Base-by-base conservation (phyloP, 2,329 filamentous ascomycete genomes). In the Colletotrichum endophyticum region DNA sequence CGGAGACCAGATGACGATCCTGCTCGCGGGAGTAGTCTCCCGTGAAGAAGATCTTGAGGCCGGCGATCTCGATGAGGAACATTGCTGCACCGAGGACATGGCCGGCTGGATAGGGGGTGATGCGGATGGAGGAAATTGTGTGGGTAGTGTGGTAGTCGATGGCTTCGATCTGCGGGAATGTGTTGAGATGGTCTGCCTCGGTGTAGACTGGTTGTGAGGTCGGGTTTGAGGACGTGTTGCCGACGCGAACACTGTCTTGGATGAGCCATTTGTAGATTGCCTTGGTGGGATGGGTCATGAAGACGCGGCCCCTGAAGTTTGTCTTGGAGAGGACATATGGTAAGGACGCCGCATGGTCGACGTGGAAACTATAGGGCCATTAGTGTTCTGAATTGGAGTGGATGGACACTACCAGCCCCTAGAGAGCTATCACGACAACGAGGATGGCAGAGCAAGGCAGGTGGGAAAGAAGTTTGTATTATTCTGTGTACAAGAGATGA, bases 221-320 rank as follows among this genome's bases (percentile, higher is more conserved):
- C 70, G 89, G 87, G 79, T 92, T 91, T 12, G 91, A 92, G 3
- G 91, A 92, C 6, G 91, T 93, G 82, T 93, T 94, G 83, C 94
- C 94, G 34, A 99, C 96, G 75, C 97, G 94, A 61, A 99, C 95
- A 79, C 96, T 98, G 86, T 99, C 97, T 85, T 98, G 96, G 78
- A 99, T 98, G 68, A 99, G 92, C 96, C 97, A 99, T 87, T 99
- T 99, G 91, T 99, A 99, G 84, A 99, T 99, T 81, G 97, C 97
- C 85, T 99, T 99, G 63, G 97, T 99, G 3, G 97, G 96, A 88
- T 99, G 97, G 68, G 97, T 99, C 96, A 99, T 99, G 88, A 98
- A 99, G 77, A 99, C 96, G 27, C 96, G 93, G 66, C 97, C 97
- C 79, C 95, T 94, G 88, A 99, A 99, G 85, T 98, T 98, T 49